Evolutionary conservation across 805 yeast species (phyloP), one percentile per base, ranked within the genome.

Genomic region (Saccharomyces eubayanus): DNA sequence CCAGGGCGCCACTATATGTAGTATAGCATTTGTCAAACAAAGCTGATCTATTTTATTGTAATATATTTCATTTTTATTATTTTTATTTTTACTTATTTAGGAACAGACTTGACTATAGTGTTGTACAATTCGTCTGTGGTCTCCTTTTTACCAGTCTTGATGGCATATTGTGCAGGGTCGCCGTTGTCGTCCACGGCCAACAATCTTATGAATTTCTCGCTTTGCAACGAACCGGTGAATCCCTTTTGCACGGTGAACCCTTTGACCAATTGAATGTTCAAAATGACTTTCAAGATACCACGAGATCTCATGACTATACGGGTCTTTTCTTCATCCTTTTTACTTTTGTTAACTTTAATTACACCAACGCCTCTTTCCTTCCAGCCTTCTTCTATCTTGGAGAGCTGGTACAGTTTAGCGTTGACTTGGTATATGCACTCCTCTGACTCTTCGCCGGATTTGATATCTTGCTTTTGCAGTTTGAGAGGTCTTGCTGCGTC

Each of bases 391-490:
- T 78, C 67, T 3, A 86, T 75, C 40, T 82, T 78, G 0, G 84
- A 73, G 30, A 91, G 73, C 62, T 87, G 87, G 66, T 91, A 94
- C 28, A 94, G 72, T 64, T 91, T 89, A 3, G 95, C 89, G 49
- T 85, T 83, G 41, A 86, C 78, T 47, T 81, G 80, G 67, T 80
- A 88, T 6, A 84, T 65, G 0, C 87, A 80, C 31, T 74, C 75
- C 66, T 94, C 99, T 53, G 81, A 76, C 68, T 94, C 99, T 69
- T 94, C 99, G 1, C 98, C 99, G 0, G 98, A 89, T 54, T 82
- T 77, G 10, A 84, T 72, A 3, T 78, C 79, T 58, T 80, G 81
- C 61, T 78, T 82, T 49, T 77, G 77, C 47, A 85, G 71, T 54
- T 83, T 87, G 6, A 87, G 60, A n/a, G 63, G 51, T n/a, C 62